These are phyloP conservation scores for Eremothecium coryli DNA, from an alignment of 1,139 yeast genomes.

Conservation along the genomic window DNA sequence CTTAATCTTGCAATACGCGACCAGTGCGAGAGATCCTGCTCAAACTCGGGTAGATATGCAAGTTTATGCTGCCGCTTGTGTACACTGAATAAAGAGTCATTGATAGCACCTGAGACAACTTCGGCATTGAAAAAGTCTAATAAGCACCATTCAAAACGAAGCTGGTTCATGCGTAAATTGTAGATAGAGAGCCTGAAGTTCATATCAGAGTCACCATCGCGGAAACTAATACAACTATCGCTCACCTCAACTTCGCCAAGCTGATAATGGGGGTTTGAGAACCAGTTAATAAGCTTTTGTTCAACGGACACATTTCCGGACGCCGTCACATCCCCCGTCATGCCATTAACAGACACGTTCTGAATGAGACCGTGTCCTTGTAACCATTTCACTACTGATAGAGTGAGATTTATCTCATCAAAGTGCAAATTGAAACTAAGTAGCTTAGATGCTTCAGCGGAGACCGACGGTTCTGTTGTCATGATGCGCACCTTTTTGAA, in stretches of 20 bases:
- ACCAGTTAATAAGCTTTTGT: conserved; percentile 31
- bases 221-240: conserved; percentile 46
- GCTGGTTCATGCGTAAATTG: conserved; percentile 53
- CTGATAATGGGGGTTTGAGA: conserved; percentile 36
- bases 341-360: conserved; percentile 53
- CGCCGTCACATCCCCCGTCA: conserved; percentile 42
- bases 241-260: conserved; percentile 44
- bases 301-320: conserved; percentile 39
- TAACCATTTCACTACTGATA: conserved; percentile 62
- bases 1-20: conserved; percentile 51
- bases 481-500: conserved; percentile 44
- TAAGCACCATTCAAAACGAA: conserved; percentile 49
- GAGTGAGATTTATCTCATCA: conserved; percentile 47
- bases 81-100: conserved; percentile 64
- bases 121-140: conserved; percentile 62
- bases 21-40: conserved; percentile 37
- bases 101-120: conserved; percentile 62
- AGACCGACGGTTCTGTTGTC: conserved; percentile 25
- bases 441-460: conserved; percentile 10
- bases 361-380: conserved; percentile 58
- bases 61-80: conserved; percentile 50
- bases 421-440: conserved; percentile 35
- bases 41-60: conserved; percentile 33
- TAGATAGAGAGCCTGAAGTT: conserved; percentile 48
- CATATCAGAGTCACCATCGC: conserved; percentile 28